Evolutionary conservation across 116 monocot genomes (phyloP).

Genomic region (Cymodocea nodosa): DNA sequence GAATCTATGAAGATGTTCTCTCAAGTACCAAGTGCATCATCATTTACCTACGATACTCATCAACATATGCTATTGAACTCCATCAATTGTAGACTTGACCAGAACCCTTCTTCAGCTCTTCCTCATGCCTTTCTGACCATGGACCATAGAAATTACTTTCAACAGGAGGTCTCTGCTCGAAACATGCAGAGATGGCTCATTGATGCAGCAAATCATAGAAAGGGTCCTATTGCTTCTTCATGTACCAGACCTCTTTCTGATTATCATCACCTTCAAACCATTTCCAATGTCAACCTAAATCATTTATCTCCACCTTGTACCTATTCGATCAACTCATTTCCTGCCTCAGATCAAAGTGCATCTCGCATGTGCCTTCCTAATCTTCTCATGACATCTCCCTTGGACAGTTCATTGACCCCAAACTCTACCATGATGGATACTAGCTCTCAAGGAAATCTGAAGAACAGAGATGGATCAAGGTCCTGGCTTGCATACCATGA

Average conservation of each 20-base stretch:
- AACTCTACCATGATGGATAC: slow-evolving; percentile 1
- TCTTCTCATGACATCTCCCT: slow-evolving; percentile 6
- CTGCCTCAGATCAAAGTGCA: slow-evolving; percentile 7
- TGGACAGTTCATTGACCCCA: slow-evolving; percentile 10
- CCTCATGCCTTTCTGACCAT: slow-evolving; percentile 11
- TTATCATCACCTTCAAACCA: not conserved
- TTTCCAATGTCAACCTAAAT: slow-evolving; percentile 10
- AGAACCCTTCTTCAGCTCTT: slow-evolving; percentile 21
- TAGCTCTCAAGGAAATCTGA: slow-evolving; percentile 10
- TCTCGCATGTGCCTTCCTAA: slow-evolving; percentile 7
- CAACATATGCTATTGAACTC: slow-evolving; percentile 36
- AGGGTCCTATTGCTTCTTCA: slow-evolving; percentile 11
- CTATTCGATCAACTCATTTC: slow-evolving; percentile 20
- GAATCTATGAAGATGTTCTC: slow-evolving; percentile 13
- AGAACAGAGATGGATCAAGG: slow-evolving; percentile 10
- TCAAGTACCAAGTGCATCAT: slow-evolving; percentile 13
- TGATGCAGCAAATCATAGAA: slow-evolving; percentile 28
- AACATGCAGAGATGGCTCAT: slow-evolving; percentile 45
- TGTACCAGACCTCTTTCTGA: slow-evolving; percentile 17
- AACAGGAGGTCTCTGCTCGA: slow-evolving; percentile 19
- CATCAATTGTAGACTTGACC: slow-evolving; percentile 26
- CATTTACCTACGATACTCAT: slow-evolving; percentile 11
- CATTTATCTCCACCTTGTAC: slow-evolving; percentile 17
- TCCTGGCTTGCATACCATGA: slow-evolving; percentile 12
- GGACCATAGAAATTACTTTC: slow-evolving; percentile 10